Percentiles rank a stretch among this genome's conserved stretches.
These are phyloP conservation scores for Hypoxylon lienhwacheense DNA, from an alignment of 495 filamentous ascomycete species.

Conservation along the genomic window DNA sequence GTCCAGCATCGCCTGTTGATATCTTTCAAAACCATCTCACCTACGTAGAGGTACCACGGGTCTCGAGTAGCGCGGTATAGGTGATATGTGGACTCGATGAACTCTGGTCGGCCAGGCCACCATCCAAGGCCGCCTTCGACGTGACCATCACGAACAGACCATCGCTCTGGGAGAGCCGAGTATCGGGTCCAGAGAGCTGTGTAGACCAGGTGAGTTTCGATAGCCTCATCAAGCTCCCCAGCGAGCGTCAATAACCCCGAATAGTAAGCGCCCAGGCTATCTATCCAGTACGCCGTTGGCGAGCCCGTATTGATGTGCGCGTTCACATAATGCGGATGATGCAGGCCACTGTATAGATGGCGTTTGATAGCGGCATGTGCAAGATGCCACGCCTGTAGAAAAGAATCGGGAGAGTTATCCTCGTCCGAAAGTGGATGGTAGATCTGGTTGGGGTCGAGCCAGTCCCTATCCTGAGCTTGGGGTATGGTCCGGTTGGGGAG, in stretches of 20 bases:
- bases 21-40: conserved; percentile 91
- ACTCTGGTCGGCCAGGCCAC: conserved; percentile 95
- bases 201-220: conserved; percentile 82
- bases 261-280: conserved; percentile 93
- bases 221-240: conserved; percentile 87
- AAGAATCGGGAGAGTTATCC: conserved; percentile 73
- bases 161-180: conserved; percentile 88
- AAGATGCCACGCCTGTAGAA: conserved; percentile 81
- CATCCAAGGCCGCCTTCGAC: conserved; percentile 86
- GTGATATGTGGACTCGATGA: conserved; percentile 93
- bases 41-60: conserved; percentile 93
- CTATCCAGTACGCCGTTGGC: conserved; percentile 83
- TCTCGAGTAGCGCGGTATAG: conserved; percentile 90
- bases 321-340: conserved; percentile 88
- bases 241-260: conserved; percentile 85
- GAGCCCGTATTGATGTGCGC: conserved; percentile 83
- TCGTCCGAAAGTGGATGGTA: conserved; percentile 62
- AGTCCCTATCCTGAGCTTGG: conserved; percentile 35
- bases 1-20: conserved; percentile 91
- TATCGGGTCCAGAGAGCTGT: conserved; percentile 94
- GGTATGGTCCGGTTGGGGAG: conserved; percentile 53
- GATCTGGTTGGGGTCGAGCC: conserved; percentile 58
- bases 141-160: conserved; percentile 81
- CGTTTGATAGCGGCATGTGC: conserved; percentile 83
- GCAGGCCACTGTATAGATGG: conserved; percentile 72